Evolutionary conservation across 768 basidiomycete species (phyloP).

Genomic region (Hygrophoropsis aurantiaca): DNA sequence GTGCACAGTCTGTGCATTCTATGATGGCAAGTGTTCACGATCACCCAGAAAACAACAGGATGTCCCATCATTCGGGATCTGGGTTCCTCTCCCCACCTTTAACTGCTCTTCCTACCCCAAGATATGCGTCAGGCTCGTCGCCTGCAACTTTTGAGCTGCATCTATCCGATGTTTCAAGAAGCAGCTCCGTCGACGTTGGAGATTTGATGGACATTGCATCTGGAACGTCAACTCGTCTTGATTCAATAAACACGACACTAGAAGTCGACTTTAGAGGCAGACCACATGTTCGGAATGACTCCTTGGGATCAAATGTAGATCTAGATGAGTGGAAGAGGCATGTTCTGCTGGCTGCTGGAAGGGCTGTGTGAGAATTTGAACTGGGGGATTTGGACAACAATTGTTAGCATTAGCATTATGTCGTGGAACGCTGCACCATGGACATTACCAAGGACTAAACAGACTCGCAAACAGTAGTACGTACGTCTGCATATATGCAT

Average conservation of each 20-base stretch:
- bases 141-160: conserved; percentile 7
- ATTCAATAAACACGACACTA: neutral
- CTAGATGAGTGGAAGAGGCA: conserved; percentile 14
- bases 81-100: conserved; percentile 5
- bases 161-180: conserved; percentile 6
- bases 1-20: conserved; percentile 2
- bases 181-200: neutral
- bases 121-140: neutral
- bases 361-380: neutral
- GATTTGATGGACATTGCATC: conserved; percentile 4
- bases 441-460: no score
- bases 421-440: no score
- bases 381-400: neutral
- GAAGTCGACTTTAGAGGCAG: no score
- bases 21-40: conserved; percentile 6
- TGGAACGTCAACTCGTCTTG: neutral
- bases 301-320: conserved; percentile 8
- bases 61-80: neutral
- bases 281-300: conserved; percentile 8
- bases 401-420: neutral
- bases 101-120: conserved; percentile 6
- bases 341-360: conserved; percentile 13
- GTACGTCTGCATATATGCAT: no score
- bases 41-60: neutral
- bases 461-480: no score